phyloP scores from a whole-genome alignment of 495 filamentous ascomycete species.

The Astrothelium macrocarpum region DNA sequence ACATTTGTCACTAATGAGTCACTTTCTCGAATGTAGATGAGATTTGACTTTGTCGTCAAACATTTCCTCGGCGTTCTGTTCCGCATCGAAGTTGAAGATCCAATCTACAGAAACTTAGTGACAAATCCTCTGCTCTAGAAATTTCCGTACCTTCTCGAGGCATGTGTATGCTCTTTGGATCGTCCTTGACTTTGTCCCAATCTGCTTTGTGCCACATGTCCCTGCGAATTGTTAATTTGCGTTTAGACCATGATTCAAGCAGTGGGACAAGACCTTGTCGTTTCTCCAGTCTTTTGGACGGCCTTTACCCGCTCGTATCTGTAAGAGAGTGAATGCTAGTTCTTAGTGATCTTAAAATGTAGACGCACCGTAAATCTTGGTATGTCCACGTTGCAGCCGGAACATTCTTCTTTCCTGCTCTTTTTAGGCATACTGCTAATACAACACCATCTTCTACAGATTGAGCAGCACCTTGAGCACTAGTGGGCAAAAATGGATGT shows the following conservation, averaged over 20 bases:
- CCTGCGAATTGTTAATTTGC: background rate
- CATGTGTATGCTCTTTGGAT: slow-evolving; percentile 15
- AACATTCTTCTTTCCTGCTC: slow-evolving; percentile 45
- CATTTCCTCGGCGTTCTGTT: slow-evolving; percentile 14
- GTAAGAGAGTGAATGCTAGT: slow-evolving; percentile 16
- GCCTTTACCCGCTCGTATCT: slow-evolving; percentile 28
- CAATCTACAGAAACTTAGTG: slow-evolving; percentile 7
- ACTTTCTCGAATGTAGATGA: no score
- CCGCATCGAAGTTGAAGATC: slow-evolving; percentile 18
- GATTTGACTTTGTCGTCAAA: slow-evolving; percentile 3
- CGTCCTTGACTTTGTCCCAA: slow-evolving; percentile 17
- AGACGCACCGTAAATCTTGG: slow-evolving; percentile 35
- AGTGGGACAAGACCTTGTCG: slow-evolving; percentile 11
- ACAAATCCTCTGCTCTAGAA: background rate
- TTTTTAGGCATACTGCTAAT: slow-evolving; percentile 51
- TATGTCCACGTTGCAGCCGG: slow-evolving; percentile 38
- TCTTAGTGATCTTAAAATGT: background rate
- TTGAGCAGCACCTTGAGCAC: slow-evolving; percentile 61
- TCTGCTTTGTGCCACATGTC: slow-evolving; percentile 23
- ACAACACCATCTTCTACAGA: slow-evolving; percentile 65
- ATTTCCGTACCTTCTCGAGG: slow-evolving; percentile 10
- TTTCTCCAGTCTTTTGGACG: slow-evolving; percentile 23
- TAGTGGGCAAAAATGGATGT: slow-evolving; percentile 65
- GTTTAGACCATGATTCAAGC: background rate
- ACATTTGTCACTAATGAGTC: no score